A percentile compares a stretch with the other conserved stretches of the same genome.
Conservation (phyloP, 805 yeast genomes). For the Candida manassasensis region DNA sequence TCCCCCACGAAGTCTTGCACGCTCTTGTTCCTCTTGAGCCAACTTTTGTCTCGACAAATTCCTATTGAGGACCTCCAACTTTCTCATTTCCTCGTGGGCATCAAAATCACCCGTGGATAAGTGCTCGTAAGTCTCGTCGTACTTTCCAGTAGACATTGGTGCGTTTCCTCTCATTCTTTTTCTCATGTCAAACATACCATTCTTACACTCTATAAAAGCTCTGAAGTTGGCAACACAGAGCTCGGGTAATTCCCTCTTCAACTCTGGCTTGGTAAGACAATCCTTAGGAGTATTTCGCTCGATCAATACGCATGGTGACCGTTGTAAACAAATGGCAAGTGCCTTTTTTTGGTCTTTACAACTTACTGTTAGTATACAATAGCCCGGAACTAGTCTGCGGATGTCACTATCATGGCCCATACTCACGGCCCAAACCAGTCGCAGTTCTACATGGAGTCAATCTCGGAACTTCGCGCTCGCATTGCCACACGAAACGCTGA, state of each 20-base stretch:
- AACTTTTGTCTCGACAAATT: slow-evolving; percentile 32
- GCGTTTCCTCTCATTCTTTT: slow-evolving; percentile 93
- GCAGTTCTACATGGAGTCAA: too few species aligned
- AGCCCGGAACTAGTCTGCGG: too few species aligned
- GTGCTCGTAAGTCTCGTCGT: slow-evolving; percentile 80
- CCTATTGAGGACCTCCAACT: slow-evolving; percentile 59
- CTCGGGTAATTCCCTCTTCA: slow-evolving; percentile 76
- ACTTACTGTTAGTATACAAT: slow-evolving; percentile 37
- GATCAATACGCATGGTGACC: slow-evolving; percentile 93
- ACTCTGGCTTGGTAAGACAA: slow-evolving; percentile 76
- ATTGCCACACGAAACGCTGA: too few species aligned
- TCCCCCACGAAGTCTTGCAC: slow-evolving; percentile 12
- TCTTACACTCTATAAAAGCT: slow-evolving; percentile 84
- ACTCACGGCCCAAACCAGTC: too few species aligned
- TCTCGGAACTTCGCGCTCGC: too few species aligned
- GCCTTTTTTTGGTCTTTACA: slow-evolving; percentile 93
- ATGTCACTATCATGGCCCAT: too few species aligned
- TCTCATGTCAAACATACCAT: slow-evolving; percentile 87
- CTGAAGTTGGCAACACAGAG: slow-evolving; percentile 79
- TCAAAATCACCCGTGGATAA: slow-evolving; percentile 78
- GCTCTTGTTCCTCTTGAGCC: slow-evolving; percentile 29
- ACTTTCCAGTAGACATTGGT: slow-evolving; percentile 86
- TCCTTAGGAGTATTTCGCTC: slow-evolving; percentile 87
- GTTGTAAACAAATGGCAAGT: slow-evolving; percentile 91
- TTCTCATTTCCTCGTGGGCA: slow-evolving; percentile 73